Evolutionary conservation across 768 basidiomycete genomes (phyloP), one percentile per base, ranked within the genome.

Genomic region (Leccinum aurantiacum): DNA sequence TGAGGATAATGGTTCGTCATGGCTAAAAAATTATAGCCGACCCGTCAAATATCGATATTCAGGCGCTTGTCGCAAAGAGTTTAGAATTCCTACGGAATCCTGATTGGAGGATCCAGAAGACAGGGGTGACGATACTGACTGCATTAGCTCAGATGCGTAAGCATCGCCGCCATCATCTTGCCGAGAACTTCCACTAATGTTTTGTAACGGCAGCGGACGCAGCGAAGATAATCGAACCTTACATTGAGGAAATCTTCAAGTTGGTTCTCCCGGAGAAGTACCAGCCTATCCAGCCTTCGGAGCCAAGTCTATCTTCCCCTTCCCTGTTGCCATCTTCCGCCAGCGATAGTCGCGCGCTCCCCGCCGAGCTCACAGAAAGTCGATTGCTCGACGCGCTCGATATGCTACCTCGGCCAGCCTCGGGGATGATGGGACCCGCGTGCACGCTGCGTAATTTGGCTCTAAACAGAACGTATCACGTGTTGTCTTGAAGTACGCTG

Each of bases 31-130:
- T 27, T 25, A 8, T n/a, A 53, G 52, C 10, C 44, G n/a, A 53
- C 22, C 29, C 33, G n/a, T 19, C 22, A 2, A 22, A 19, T 37
- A 9, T 7, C 14, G 19, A 35, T 29, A 22, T 65, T 6, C 15
- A 7, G 3, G 44, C 58, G 3, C 67, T 71, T 2, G 60, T 69
- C 2, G 6, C 29, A 1, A 61, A 46, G n/a, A 59, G 67, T 55
- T 25, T 71, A 41, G 4, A 35, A 6, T 31, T 47, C 14, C 29
- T 69, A 13, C 8, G 5, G 10, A 35, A 47, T 0, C 24, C 29
- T 7, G n/a, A 6, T 11, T 71, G 69, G 69, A 63, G 60, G 27
- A n/a, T 11, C 10, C 69, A 67, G 59, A 70, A 69, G 25, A 67
- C 63, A 13, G 69, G 65, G 3, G 65, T 69, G 49, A 63, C 51